Evolutionary conservation across 1,284 basidiomycete species (phyloP).

Genomic region (Schizophyllum amplum): DNA sequence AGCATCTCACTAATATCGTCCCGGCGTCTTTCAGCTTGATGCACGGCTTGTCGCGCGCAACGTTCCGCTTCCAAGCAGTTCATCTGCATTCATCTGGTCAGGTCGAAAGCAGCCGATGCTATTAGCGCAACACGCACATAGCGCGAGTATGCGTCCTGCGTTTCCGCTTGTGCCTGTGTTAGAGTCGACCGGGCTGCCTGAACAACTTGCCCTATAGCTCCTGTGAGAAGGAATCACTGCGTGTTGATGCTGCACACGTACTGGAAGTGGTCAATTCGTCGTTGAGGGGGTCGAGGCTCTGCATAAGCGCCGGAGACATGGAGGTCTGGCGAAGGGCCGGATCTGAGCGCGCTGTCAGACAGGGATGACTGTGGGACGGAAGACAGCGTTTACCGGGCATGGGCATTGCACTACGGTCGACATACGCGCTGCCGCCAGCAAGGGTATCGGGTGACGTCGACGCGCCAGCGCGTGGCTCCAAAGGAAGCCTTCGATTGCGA

Average conservation of each 20-base stretch:
- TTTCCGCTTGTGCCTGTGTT: slow-evolving; percentile 55
- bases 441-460: slow-evolving; percentile 25
- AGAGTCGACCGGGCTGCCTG: slow-evolving; percentile 36
- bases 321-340: background rate
- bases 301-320: background rate
- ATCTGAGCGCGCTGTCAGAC: background rate
- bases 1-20: slow-evolving; percentile 50
- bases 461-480: background rate
- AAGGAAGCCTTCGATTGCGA: slow-evolving; percentile 36
- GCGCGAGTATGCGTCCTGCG: slow-evolving; percentile 60
- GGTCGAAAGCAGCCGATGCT: background rate
- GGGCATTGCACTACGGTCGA: slow-evolving; percentile 28
- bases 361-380: slow-evolving; percentile 24
- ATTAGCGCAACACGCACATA: slow-evolving; percentile 25
- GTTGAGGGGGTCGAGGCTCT: background rate
- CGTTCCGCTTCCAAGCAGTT: background rate
- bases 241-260: slow-evolving; percentile 18
- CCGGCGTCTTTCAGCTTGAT: background rate
- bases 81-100: background rate
- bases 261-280: slow-evolving; percentile 27
- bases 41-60: background rate
- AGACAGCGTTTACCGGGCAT: slow-evolving; percentile 37
- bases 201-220: slow-evolving; percentile 32
- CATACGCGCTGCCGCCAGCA: slow-evolving; percentile 39
- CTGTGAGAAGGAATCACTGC: slow-evolving; percentile 11